A percentile compares a stretch with the other conserved stretches of the same genome.
Conservation (phyloP, 768 basidiomycete species). For the Trametes punicea region DNA sequence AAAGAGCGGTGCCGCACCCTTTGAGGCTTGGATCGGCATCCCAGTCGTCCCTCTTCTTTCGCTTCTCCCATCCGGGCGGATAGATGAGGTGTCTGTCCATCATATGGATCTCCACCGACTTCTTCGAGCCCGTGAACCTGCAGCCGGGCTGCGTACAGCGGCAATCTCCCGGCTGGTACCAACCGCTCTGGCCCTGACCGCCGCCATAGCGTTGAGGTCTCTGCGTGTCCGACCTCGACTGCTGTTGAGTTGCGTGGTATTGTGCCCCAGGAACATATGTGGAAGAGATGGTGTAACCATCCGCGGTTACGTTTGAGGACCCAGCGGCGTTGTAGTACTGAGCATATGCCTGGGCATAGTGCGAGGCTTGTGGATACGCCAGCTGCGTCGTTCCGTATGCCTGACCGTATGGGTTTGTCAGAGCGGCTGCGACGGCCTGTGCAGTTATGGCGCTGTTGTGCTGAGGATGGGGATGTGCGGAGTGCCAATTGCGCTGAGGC, state of each 20-base stretch:
- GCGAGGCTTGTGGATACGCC: slow-evolving; percentile 27
- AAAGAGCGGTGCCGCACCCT: slow-evolving; percentile 46
- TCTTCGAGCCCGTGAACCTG: slow-evolving; percentile 62
- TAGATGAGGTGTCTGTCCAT: slow-evolving; percentile 90
- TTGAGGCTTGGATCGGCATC: slow-evolving; percentile 80
- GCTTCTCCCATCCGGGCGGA: slow-evolving; percentile 66
- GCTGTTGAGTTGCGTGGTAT: slow-evolving; percentile 3
- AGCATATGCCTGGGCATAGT: slow-evolving; percentile 33
- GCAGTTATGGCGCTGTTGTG: slow-evolving; percentile 17
- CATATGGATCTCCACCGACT: slow-evolving; percentile 69
- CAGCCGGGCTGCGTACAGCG: slow-evolving; percentile 66
- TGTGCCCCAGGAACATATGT: slow-evolving; percentile 27
- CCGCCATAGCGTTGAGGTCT: slow-evolving; percentile 1
- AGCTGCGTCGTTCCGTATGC: slow-evolving; percentile 3
- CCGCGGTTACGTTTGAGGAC: slow-evolving; percentile 25
- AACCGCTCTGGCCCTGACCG: slow-evolving; percentile 27
- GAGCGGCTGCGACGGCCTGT: slow-evolving; percentile 24
- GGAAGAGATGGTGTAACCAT: slow-evolving; percentile 34
- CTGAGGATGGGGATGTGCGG: background rate
- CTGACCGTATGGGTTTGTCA: slow-evolving; percentile 30
- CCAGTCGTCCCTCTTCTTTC: slow-evolving; percentile 59
- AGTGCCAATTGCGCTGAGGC: background rate
- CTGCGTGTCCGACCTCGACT: background rate
- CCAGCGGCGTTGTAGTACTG: slow-evolving; percentile 18
- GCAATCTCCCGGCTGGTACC: slow-evolving; percentile 61